These are phyloP conservation scores for Juglanconis juglandina DNA, from an alignment of 2,329 filamentous ascomycete species.

Conservation along the genomic window DNA sequence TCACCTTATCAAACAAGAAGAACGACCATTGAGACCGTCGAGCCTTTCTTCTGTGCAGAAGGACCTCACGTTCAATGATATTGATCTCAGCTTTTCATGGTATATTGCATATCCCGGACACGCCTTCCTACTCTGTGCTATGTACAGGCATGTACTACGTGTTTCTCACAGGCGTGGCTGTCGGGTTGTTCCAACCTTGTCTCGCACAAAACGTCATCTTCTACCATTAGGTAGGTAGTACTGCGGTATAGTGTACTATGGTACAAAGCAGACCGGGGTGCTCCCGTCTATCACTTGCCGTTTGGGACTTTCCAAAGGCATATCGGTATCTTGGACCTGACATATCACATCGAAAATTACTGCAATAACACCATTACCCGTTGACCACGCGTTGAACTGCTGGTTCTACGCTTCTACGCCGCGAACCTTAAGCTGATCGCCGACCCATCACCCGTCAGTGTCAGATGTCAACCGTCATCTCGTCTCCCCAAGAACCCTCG, in stretches of 20 bases:
- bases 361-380: neutral
- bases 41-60: too few relatives aligned
- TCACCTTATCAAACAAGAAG: neutral
- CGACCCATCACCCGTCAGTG: neutral
- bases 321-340: neutral
- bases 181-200: too few relatives aligned
- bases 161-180: too few relatives aligned
- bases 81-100: too few relatives aligned
- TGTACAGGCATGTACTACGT: too few relatives aligned
- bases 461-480: neutral
- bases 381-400: neutral
- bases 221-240: too few relatives aligned
- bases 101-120: too few relatives aligned
- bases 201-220: too few relatives aligned
- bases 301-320: neutral
- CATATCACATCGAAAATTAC: neutral
- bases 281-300: neutral
- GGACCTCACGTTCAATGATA: too few relatives aligned
- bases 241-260: too few relatives aligned
- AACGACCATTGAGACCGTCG: neutral
- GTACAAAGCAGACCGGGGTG: neutral
- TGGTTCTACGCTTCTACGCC: neutral
- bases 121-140: too few relatives aligned
- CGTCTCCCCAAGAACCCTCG: too few relatives aligned
- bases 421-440: neutral